phyloP scores from a whole-genome alignment of 2,329 filamentous ascomycete genomes.

The Massarina eburnea region DNA sequence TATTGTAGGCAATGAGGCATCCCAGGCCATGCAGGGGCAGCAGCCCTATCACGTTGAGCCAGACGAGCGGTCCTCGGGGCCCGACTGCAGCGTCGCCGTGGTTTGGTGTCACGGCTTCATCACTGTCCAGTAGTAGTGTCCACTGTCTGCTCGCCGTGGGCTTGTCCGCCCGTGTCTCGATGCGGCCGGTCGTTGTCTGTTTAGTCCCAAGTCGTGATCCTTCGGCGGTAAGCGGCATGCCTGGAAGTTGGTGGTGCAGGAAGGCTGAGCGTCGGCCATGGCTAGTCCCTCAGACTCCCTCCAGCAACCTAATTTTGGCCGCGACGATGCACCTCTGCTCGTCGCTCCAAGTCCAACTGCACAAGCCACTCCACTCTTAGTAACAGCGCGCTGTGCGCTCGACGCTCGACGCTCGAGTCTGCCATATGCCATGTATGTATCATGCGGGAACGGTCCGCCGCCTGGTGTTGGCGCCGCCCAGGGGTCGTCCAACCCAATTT shows the following conservation, averaged over 20 bases:
- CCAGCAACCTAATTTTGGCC: constrained; percentile 36
- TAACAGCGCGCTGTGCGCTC: constrained; percentile 21
- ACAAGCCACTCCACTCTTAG: constrained; percentile 38
- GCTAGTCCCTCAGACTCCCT: constrained; percentile 19
- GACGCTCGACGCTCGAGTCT: not conserved
- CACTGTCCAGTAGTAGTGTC: not conserved
- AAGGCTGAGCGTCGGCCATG: constrained; percentile 32
- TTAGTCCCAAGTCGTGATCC: constrained; percentile 20
- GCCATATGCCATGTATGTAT: constrained; percentile 21
- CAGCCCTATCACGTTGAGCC: not conserved
- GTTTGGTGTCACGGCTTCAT: constrained; percentile 7
- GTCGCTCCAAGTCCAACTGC: constrained; percentile 10
- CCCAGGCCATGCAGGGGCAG: constrained; percentile 18
- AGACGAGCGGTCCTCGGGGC: constrained; percentile 6
- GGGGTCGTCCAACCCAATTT: constrained; percentile 28
- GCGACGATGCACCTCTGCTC: constrained; percentile 9
- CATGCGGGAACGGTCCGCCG: constrained; percentile 43
- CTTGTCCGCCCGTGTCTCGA: constrained; percentile 1
- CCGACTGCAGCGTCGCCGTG: constrained; percentile 3
- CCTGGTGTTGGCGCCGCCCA: constrained; percentile 29
- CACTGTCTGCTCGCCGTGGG: not conserved
- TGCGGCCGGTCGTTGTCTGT: constrained; percentile 5
- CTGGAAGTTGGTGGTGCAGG: constrained; percentile 15
- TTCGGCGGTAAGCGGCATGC: constrained; percentile 30
- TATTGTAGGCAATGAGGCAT: constrained; percentile 10